Evolutionary conservation across 192 early-diverging fungal genomes (phyloP).

Genomic region (Coemansia sp.): DNA sequence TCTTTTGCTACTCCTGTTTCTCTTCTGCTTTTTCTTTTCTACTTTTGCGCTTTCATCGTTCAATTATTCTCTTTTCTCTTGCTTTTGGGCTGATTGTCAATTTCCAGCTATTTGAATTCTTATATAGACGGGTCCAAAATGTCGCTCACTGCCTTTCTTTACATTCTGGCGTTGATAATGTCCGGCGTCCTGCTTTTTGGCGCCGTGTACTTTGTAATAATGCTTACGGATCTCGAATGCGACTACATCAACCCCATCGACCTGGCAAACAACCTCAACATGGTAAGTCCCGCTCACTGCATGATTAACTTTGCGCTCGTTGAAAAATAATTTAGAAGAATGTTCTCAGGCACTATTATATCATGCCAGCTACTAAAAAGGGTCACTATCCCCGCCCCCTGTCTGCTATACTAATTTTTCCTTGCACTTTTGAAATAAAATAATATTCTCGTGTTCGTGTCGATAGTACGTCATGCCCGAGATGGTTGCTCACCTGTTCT

Average conservation of each 20-base stretch:
- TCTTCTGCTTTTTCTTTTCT: not conserved
- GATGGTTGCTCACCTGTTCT: conserved; percentile 77
- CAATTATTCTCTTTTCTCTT: not conserved
- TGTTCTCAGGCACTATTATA: too few relatives aligned
- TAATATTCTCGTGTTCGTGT: too few relatives aligned
- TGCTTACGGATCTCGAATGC: conserved; percentile 85
- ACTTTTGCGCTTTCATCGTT: not conserved
- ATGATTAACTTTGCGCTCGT: too few relatives aligned
- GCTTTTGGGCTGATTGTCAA: not conserved
- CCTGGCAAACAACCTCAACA: conserved; percentile 93
- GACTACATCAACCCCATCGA: conserved; percentile 99
- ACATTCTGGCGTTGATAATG: conserved; percentile 90
- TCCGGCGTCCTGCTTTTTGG: conserved; percentile 88
- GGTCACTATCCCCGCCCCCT: not conserved
- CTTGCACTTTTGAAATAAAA: too few relatives aligned
- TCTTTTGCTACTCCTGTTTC: not conserved
- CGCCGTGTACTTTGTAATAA: conserved; percentile 91
- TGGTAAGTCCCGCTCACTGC: conserved; percentile 59
- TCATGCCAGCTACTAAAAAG: conserved; percentile 3
- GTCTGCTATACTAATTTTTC: too few relatives aligned
- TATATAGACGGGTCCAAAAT: conserved; percentile 14
- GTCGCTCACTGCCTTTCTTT: conserved; percentile 57
- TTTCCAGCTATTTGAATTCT: not conserved
- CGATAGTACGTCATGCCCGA: conserved; percentile 93
- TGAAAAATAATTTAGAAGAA: too few relatives aligned